Base-by-base conservation (phyloP, 129 eudicot species). In the Artemisia argyi region DNA sequence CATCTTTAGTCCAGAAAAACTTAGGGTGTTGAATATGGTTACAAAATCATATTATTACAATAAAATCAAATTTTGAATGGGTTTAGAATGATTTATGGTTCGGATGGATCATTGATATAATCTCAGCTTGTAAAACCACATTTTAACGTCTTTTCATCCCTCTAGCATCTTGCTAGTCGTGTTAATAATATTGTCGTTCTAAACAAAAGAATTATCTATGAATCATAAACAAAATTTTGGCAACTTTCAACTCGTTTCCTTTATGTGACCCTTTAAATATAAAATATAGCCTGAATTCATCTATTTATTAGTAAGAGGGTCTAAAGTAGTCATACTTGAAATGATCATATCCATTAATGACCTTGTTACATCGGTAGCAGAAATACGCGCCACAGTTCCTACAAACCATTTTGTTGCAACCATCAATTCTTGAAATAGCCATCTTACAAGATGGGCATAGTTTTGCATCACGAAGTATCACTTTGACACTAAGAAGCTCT, bases 371-470 rank as follows among this genome's bases (percentile, higher is more conserved):
- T 26, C 80, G 92, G 67, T 90, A 94, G 78, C 96, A 94, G 51
- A 90, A 94, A 76, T 84, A 82, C 15, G 53, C 61, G 54, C 91
- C 96, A 78, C 97, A 90, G 26, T 88, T 84, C 1, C 62, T 15
- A 73, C 96, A 94, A 3, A 74, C 84, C 97, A 94, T 90, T 72
- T 88, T 83, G 48, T 90, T 88, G 85, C 99, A 94, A 51, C 99
- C 99, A 77, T 79, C 99, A 9, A 84, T 86, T 80, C 85, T 84
- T 5, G 88, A 79, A 60, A 94, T 94, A 2, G 99, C 97, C 85
- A 94, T 84, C 66, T 94, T 94, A 81, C 99, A 94, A 60, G 86
- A 76, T 55, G 99, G 97, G 76, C 99, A 94, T 73, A 74, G 97
- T 69, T 88, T 88, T 61, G 96, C 86, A 80, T 78, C 85, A 67